Conservation (phyloP, 495 filamentous ascomycete species). For the Penicillium daleae region DNA sequence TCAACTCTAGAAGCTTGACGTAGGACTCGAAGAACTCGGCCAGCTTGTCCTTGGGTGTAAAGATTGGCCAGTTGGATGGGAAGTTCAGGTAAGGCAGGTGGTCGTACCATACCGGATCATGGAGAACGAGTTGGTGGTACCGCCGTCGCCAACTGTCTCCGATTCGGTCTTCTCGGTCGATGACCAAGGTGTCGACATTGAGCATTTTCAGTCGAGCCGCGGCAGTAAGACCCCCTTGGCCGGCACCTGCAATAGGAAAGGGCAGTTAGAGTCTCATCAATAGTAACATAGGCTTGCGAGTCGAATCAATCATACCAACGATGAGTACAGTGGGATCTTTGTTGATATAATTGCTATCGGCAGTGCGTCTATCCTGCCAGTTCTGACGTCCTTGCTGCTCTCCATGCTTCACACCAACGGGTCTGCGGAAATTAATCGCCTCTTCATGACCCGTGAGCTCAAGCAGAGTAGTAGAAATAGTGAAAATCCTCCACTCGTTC, state of each 20-base stretch:
- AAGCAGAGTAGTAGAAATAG: conserved; percentile 59
- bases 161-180: conserved; percentile 67
- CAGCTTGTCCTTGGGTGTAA: conserved; percentile 81
- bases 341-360: conserved; percentile 54
- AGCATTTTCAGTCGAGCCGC: conserved; percentile 77
- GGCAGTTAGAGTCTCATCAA: not conserved
- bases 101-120: conserved; percentile 79
- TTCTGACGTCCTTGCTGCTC: conserved; percentile 57
- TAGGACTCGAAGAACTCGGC: conserved; percentile 80
- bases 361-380: conserved; percentile 67
- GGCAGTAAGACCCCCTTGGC: conserved; percentile 59
- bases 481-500: conserved; percentile 66
- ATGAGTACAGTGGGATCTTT: conserved; percentile 67
- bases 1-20: conserved; percentile 72
- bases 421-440: conserved; percentile 35
- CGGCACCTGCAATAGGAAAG: conserved; percentile 40
- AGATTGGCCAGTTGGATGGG: conserved; percentile 66
- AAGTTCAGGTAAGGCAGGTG: conserved; percentile 76
- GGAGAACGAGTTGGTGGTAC: conserved; percentile 64
- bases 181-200: conserved; percentile 61
- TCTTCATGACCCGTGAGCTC: conserved; percentile 56
- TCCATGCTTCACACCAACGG: conserved; percentile 55
- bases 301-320: conserved; percentile 55
- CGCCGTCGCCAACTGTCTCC: conserved; percentile 82
- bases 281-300: not conserved